Evolutionary conservation across 495 filamentous ascomycete genomes (phyloP).

Genomic region (Aspergillus taichungensis): DNA sequence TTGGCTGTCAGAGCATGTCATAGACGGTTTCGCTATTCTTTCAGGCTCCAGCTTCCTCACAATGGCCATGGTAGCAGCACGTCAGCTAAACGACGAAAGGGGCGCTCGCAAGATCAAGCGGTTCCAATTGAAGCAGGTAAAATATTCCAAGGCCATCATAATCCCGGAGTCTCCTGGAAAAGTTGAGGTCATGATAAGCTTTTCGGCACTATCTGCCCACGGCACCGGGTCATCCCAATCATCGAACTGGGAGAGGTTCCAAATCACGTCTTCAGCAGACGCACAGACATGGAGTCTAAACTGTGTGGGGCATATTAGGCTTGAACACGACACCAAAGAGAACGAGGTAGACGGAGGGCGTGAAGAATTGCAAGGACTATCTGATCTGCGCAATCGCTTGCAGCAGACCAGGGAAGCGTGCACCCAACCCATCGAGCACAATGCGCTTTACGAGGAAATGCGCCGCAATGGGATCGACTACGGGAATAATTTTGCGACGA

Average conservation of each 20-base stretch:
- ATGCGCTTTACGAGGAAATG: not conserved
- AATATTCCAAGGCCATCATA: not conserved
- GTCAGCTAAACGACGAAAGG: conserved; percentile 2
- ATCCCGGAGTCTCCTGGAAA: not conserved
- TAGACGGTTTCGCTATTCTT: conserved; percentile 9
- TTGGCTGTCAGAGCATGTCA: conserved; percentile 16
- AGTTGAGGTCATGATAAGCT: not conserved
- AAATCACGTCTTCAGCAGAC: conserved; percentile 10
- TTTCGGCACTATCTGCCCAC: not conserved
- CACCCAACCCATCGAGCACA: not conserved
- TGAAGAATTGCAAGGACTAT: too few species aligned
- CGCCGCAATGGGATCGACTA: conserved; percentile 2
- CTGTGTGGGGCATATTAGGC: conserved; percentile 15
- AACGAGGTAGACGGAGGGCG: not conserved
- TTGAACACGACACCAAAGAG: not conserved
- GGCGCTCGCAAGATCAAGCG: not conserved
- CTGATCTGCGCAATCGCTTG: too few species aligned
- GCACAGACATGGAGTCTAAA: conserved; percentile 20
- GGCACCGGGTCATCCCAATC: not conserved
- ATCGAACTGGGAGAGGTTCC: conserved; percentile 25
- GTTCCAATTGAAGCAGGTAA: not conserved
- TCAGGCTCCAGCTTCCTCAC: conserved; percentile 15
- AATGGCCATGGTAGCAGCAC: conserved; percentile 21
- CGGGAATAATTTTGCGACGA: not conserved
- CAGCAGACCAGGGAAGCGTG: not conserved